A percentile compares a stretch with the other conserved stretches of the same genome.
Evolutionary conservation across 768 basidiomycete genomes (phyloP).

Genomic region (Pleurotus citrinopileatus): DNA sequence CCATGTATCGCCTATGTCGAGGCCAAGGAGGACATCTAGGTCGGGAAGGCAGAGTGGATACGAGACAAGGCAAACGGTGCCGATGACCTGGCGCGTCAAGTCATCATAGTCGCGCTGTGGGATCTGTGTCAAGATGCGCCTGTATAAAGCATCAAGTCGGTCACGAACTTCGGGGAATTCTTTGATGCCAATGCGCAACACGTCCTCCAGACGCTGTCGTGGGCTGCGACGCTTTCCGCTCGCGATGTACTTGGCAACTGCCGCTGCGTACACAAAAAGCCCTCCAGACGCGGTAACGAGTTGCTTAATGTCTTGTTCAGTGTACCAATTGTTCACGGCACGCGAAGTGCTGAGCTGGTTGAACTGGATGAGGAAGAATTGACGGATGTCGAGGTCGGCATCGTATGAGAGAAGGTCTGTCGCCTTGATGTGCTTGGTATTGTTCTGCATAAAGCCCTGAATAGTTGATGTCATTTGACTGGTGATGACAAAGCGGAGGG

Average conservation of each 20-base stretch:
- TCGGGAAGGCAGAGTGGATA: not conserved
- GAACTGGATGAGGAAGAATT: conserved; percentile 1
- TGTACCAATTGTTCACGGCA: conserved; percentile 1
- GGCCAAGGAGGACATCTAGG: not conserved
- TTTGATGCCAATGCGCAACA: not conserved
- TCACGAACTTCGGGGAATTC: conserved; percentile 1
- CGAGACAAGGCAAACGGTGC: not conserved
- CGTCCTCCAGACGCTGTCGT: conserved; percentile 4
- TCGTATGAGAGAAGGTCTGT: conserved; percentile 4
- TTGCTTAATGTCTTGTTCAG: not conserved
- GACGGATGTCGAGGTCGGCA: conserved; percentile 8
- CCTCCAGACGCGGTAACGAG: conserved; percentile 1
- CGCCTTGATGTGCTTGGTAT: not conserved
- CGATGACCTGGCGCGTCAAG: conserved; percentile 7
- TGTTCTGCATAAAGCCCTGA: conserved; percentile 13
- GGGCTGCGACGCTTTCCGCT: not conserved
- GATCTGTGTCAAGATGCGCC: conserved; percentile 9
- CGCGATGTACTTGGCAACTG: not conserved
- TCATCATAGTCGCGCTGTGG: not conserved
- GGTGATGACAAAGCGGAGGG: conserved; percentile 27
- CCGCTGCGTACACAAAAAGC: conserved; percentile 8
- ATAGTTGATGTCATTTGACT: conserved; percentile 26
- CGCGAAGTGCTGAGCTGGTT: not conserved
- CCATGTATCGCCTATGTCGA: not conserved
- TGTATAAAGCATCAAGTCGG: conserved; percentile 13